These are phyloP conservation scores for Venturia nashicola DNA, from an alignment of 2,329 filamentous ascomycete genomes.

Conservation along the genomic window DNA sequence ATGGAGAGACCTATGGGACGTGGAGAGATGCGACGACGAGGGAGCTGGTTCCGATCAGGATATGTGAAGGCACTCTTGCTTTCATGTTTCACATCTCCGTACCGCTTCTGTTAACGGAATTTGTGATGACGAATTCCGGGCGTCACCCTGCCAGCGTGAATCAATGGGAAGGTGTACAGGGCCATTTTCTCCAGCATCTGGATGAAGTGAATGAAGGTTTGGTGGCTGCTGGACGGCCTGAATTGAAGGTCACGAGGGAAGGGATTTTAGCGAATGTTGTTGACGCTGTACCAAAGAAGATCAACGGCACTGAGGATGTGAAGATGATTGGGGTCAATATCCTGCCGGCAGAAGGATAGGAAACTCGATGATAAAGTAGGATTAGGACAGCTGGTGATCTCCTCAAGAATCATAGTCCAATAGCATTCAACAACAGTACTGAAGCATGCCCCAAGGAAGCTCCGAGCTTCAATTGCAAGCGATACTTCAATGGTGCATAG, in stretches of 20 bases:
- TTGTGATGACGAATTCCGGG: not conserved
- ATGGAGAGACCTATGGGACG: slow-evolving; percentile 6
- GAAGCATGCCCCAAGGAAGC: too few species aligned
- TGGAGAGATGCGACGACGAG: slow-evolving; percentile 6
- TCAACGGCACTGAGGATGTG: too few species aligned
- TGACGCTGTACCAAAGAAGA: not conserved
- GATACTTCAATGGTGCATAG: too few species aligned
- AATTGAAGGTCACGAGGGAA: not conserved
- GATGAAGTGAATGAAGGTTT: slow-evolving; percentile 12
- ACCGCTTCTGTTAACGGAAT: slow-evolving; percentile 1
- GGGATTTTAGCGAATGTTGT: not conserved
- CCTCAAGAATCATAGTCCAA: too few species aligned
- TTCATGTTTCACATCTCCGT: slow-evolving; percentile 7
- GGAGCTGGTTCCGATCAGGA: not conserved
- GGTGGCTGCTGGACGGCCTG: not conserved
- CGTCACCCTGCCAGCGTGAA: not conserved
- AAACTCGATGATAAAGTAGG: too few species aligned
- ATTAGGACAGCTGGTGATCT: too few species aligned
- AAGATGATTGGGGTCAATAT: too few species aligned
- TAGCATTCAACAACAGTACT: too few species aligned
- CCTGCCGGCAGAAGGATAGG: too few species aligned
- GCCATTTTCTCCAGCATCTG: slow-evolving; percentile 14
- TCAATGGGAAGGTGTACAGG: slow-evolving; percentile 15
- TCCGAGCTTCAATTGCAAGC: too few species aligned
- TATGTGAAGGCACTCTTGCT: not conserved